phyloP scores from a whole-genome alignment of 805 yeast genomes.

The Starmerella gropengiesseri region DNA sequence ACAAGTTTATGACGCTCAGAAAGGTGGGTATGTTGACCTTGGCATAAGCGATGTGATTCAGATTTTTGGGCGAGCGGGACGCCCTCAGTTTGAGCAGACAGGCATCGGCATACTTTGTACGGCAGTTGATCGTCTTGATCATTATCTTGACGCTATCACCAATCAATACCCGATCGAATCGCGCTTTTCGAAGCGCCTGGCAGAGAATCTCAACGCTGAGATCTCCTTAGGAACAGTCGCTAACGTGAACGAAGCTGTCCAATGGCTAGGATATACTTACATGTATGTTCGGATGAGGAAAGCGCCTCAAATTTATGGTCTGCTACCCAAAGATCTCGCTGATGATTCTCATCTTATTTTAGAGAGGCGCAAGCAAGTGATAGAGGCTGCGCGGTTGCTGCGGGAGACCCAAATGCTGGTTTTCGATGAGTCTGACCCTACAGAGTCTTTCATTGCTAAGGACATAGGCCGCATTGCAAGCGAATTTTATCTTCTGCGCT shows the following conservation, averaged over 20 bases:
- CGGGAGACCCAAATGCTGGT: conserved; percentile 87
- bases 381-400: conserved; percentile 69
- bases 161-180: conserved; percentile 97
- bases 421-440: conserved; percentile 62
- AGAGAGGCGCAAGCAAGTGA: conserved; percentile 63
- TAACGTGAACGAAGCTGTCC: conserved; percentile 84
- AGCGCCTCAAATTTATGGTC: conserved; percentile 85
- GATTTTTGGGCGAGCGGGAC: conserved; percentile 98
- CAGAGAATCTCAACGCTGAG: conserved; percentile 92
- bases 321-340: conserved; percentile 73
- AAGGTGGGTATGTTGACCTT: conserved; percentile 86
- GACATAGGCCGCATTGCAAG: conserved; percentile 92
- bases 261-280: conserved; percentile 97
- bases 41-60: conserved; percentile 96
- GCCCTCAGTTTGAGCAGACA: conserved; percentile 87
- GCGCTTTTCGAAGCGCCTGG: conserved; percentile 58
- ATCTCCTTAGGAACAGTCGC: conserved; percentile 92
- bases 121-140: conserved; percentile 67
- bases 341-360: conserved; percentile 73
- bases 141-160: conserved; percentile 75
- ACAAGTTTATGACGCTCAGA: conserved; percentile 84
- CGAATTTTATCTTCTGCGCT: conserved; percentile 77
- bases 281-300: conserved; percentile 88
- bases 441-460: conserved; percentile 63
- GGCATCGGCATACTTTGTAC: conserved; percentile 93